Base-by-base conservation (phyloP, 2,329 filamentous ascomycete genomes). In the Rhynchosporium secalis region DNA sequence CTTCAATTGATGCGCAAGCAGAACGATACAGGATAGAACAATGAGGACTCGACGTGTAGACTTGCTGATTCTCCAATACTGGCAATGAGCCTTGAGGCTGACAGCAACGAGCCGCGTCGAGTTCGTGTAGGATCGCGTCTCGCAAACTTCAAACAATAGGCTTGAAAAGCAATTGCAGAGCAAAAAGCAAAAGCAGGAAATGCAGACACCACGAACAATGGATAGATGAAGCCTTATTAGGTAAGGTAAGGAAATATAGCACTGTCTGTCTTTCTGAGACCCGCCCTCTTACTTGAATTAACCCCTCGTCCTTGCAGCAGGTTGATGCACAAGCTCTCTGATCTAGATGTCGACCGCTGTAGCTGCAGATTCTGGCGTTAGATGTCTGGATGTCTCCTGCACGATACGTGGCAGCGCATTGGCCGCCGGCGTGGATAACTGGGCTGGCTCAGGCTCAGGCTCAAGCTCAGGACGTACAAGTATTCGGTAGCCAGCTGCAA, bases 401-500 rank as follows among this genome's bases (percentile, higher is more conserved):
- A 68, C 60, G 63, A 65, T 69, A 72, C 70, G 70, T 72, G 69
- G 68, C 70, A 71, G 66, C 69, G 65, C 69, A 64, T 63, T 10
- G 33, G 33, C 33, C 33, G 33, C 33, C 33, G 33, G 6, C 33
- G 33, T 36, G 33, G 33, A 36, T 36, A 2, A 10, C 33, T 36
- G 33, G 33, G 6, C 33, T 36, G 33, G 33, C 33, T 49, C 43
- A 20, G 43, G 43, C 36, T n/a, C 15, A 5, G 31, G 26, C 20
- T 20, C 20, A 20, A 20, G 20, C 20, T 20, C 20, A 20, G 20
- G 20, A 20, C 20, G 20, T 20, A 20, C 20, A 20, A 20, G 20
- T 20, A 20, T 20, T 20, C 20, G 20, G 51, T 20, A 15, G 13
- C 29, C 15, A 13, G 58, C 43, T 49, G 58, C 49, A 4, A 56